Base-by-base conservation (phyloP, 1,284 basidiomycete genomes). In the Sporisorium graminicola region DNA sequence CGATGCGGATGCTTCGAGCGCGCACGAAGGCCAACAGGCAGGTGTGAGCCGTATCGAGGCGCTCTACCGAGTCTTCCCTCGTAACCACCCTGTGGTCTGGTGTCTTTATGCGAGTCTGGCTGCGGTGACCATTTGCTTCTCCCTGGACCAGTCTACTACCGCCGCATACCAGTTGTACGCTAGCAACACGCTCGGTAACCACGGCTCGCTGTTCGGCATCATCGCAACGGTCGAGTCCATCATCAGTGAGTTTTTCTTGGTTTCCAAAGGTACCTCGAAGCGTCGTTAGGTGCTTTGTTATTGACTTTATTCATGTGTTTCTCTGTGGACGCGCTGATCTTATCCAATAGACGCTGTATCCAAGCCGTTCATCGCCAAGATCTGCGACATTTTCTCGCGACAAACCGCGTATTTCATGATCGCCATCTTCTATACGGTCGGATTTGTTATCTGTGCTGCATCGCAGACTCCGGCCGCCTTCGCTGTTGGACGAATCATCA, bases 371-470 rank as follows among this genome's bases (percentile, higher is more conserved):
- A 47, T 83, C 33, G 81, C 72, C 42, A 82, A 82, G 53, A 46
- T 82, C 8, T 59, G 78, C 51, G 82, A 83, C 57, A 65, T 82
- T 20, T 82, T 81, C 22, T 81, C 80, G 22, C 76, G 82, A 16
- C 76, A 76, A 26, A 52, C 75, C 14, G 81, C 77, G 12, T 77
- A 71, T 53, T 22, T 54, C 13, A 26, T 82, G 40, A 58, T 72
- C 27, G 40, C 77, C 31, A 50, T 74, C 57, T 77, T 82, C 58
- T 83, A 83, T 53, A 49, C 66, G 16, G 3, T 83, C 7, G 82
- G 82, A 14, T 81, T 76, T 53, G 65, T 83, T 5, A 57, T 83
- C 27, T 35, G 74, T 44, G 80, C 82, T 2, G 35, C 77, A 10
- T 51, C 67, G 7, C 63, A 72, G 46, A 65, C 47, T 12, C 44